These are phyloP conservation scores for Pseudocercospora fijiensis DNA, from an alignment of 2,329 filamentous ascomycete species.

Conservation along the genomic window DNA sequence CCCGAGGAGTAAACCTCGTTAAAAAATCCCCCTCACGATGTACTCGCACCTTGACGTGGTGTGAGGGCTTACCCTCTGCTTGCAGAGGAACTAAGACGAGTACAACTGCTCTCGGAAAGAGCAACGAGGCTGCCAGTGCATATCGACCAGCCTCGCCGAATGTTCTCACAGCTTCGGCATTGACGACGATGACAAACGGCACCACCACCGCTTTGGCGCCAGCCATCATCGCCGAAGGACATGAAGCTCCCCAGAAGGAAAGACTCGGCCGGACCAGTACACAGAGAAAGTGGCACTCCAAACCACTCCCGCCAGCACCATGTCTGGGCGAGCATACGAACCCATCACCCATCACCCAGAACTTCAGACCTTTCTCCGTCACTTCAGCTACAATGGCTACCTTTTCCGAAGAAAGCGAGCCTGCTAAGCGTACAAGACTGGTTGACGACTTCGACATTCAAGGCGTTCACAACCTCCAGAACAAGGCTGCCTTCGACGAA, in stretches of 20 bases:
- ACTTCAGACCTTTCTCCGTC: conserved; percentile 41
- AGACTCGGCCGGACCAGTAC: conserved; percentile 5
- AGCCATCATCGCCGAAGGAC: neutral
- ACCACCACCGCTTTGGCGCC: neutral
- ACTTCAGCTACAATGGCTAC: conserved; percentile 43
- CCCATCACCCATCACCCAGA: conserved; percentile 28
- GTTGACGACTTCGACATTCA: conserved; percentile 23
- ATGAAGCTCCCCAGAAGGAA: conserved; percentile 1
- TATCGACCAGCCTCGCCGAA: neutral
- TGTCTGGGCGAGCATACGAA: conserved; percentile 20
- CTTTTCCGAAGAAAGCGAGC: neutral
- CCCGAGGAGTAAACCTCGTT: conserved; percentile 23
- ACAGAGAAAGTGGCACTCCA: neutral
- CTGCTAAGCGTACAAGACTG: neutral
- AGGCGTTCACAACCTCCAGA: conserved; percentile 55
- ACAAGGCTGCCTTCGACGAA: conserved; percentile 59
- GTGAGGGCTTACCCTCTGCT: conserved; percentile 5
- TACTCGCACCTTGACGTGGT: conserved; percentile 7
- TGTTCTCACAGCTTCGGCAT: neutral
- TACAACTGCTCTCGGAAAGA: neutral
- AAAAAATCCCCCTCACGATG: conserved; percentile 4
- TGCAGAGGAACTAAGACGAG: conserved; percentile 4
- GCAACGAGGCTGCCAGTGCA: neutral
- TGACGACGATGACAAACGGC: neutral
- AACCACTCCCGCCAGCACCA: neutral